phyloP scores from a whole-genome alignment of 2,329 filamentous ascomycete genomes.

The Aspergillus awamori region DNA sequence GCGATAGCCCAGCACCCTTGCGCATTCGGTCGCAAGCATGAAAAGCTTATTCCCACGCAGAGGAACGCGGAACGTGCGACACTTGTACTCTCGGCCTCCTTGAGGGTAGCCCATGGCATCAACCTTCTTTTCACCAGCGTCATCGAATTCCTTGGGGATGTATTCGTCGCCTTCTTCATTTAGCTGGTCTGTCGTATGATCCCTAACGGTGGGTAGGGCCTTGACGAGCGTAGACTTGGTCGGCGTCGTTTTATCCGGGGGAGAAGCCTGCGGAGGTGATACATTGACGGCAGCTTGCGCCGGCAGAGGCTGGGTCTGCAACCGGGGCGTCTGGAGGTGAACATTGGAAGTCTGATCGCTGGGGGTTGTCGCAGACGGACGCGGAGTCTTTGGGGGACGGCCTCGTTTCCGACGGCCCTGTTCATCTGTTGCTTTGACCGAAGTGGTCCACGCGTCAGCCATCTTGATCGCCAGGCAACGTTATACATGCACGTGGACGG shows the following conservation, averaged over 20 bases:
- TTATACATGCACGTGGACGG: background rate
- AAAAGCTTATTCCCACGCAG: slow-evolving; percentile 91
- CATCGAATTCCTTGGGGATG: slow-evolving; percentile 87
- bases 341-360: slow-evolving; percentile 36
- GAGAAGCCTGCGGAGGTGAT: slow-evolving; percentile 63
- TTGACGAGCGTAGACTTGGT: slow-evolving; percentile 82
- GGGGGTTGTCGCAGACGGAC: slow-evolving; percentile 39
- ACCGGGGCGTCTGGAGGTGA: slow-evolving; percentile 44
- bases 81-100: slow-evolving; percentile 84
- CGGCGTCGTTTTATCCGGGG: slow-evolving; percentile 73
- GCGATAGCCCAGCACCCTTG: slow-evolving; percentile 86
- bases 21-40: slow-evolving; percentile 98
- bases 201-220: slow-evolving; percentile 89
- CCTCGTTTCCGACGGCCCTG: slow-evolving; percentile 54
- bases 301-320: slow-evolving; percentile 42
- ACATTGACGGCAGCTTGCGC: slow-evolving; percentile 34
- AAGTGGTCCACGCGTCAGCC: slow-evolving; percentile 24
- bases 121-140: slow-evolving; percentile 93
- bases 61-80: slow-evolving; percentile 89
- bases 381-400: slow-evolving; percentile 52
- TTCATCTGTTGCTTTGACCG: slow-evolving; percentile 34
- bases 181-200: slow-evolving; percentile 96
- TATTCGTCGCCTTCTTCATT: slow-evolving; percentile 91
- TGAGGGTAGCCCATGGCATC: slow-evolving; percentile 77
- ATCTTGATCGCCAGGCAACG: background rate